Conservation (phyloP, 441 rosid genomes). For the Kokia cookei region DNA sequence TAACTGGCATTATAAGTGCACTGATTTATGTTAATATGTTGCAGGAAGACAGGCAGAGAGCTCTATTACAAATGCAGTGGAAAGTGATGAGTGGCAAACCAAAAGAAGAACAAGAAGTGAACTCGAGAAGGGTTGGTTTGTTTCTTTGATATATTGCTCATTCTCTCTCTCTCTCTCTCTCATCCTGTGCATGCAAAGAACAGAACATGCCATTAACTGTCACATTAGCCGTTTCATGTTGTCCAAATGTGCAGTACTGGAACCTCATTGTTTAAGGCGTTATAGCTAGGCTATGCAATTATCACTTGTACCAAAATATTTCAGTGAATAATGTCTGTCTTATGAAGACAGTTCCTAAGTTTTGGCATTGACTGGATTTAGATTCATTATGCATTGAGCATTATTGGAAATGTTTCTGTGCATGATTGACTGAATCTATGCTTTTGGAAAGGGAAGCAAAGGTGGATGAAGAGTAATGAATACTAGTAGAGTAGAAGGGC, state of each 20-base stretch:
- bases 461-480: neutral
- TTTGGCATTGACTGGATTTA: neutral
- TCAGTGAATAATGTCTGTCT: neutral
- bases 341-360: neutral
- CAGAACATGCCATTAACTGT: neutral
- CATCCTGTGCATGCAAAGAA: neutral
- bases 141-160: neutral
- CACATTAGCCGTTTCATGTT: neutral
- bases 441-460: neutral
- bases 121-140: conserved; percentile 52
- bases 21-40: conserved; percentile 8
- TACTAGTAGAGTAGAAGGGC: neutral
- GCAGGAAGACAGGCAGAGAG: conserved; percentile 90
- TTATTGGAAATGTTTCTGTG: neutral
- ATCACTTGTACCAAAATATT: neutral
- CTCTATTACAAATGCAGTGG: conserved; percentile 92
- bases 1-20: neutral
- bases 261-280: neutral
- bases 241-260: neutral
- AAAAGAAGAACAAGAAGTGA: conserved; percentile 78
- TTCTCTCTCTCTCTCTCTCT: neutral
- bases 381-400: neutral
- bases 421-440: neutral
- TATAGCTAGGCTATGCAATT: neutral
- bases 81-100: conserved; percentile 84